Evolutionary conservation across 1,284 basidiomycete genomes (phyloP).

Genomic region (Leccinum fuscescens): DNA sequence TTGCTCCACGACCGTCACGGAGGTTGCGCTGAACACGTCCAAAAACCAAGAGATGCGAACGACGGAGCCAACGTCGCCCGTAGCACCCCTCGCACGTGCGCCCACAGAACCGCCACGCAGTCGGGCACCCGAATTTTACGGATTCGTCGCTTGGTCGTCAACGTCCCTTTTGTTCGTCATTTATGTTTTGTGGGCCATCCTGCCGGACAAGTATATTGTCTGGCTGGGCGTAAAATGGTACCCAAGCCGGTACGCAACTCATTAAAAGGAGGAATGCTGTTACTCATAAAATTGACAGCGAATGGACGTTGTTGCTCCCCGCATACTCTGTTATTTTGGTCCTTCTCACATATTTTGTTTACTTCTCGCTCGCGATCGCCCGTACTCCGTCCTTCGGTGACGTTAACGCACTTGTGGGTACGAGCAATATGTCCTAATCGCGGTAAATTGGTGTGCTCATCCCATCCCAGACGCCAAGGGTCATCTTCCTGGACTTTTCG

Average conservation of each 20-base stretch:
- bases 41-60: slow-evolving; percentile 1
- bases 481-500: slow-evolving; percentile 41
- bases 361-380: slow-evolving; percentile 72
- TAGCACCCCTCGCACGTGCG: slow-evolving; percentile 52
- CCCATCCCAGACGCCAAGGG: slow-evolving; percentile 49
- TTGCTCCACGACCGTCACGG: slow-evolving; percentile 17
- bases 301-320: slow-evolving; percentile 86
- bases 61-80: slow-evolving; percentile 45
- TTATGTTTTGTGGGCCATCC: slow-evolving; percentile 68
- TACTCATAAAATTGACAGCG: slow-evolving; percentile 38
- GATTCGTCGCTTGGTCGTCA: slow-evolving; percentile 80
- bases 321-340: slow-evolving; percentile 74
- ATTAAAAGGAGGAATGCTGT: background rate
- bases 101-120: slow-evolving; percentile 48
- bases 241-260: slow-evolving; percentile 67
- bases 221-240: slow-evolving; percentile 78
- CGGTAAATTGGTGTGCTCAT: slow-evolving; percentile 18
- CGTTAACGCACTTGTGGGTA: slow-evolving; percentile 64
- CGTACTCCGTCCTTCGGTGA: slow-evolving; percentile 71
- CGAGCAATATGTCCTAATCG: slow-evolving; percentile 17
- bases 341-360: slow-evolving; percentile 75
- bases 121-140: slow-evolving; percentile 81
- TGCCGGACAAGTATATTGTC: slow-evolving; percentile 57
- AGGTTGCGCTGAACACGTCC: slow-evolving; percentile 21
- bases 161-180: slow-evolving; percentile 71